Base-by-base conservation (phyloP, 768 basidiomycete genomes). In the Cyclocybe cylindracea region DNA sequence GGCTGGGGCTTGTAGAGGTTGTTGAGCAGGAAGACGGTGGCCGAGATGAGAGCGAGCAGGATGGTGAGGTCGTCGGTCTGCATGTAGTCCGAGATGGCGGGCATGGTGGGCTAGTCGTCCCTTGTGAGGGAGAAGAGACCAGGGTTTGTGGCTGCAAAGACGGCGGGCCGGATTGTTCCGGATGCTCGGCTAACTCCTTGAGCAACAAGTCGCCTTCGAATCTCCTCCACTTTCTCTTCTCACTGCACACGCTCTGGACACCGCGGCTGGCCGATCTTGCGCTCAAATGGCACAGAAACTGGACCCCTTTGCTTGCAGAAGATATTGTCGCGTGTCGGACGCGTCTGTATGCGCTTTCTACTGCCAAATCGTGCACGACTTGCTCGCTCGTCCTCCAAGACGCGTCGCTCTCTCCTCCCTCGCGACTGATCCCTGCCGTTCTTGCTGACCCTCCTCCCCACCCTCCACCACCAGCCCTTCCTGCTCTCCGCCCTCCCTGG, bases 1-100 rank as follows among this genome's bases (percentile, higher is more conserved):
- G 88, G 86, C 59, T 89, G 88, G 3, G 88, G 89, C 59, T 81
- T 89, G 71, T 91, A 89, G 54, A 90, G 72, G 65, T 84, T 91
- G 62, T 85, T 85, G 39, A 91, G 74, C 32, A 91, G 76, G 64
- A 90, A 91, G 36, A 90, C 79, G 7, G 87, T 87, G 2, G 85
- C 87, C 4, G 84, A 83, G 34, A 87, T 85, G 55, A 92, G 80
- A 44, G 84, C 85, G 8, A 91, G 78, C 33, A 91, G 79, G 53
- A 91, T 82, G 33, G 90, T 90, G 48, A 89, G 69, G 71, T 91
- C 90, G 69, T 92, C 88, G 1, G 88, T 89, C 63, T 80, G 80
- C 16, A 91, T 71, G 52, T 83, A 84, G 54, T 87, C 78, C 14
- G 79, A 70, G 18, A 85, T 49, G 3, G 68, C 65, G 70, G 77